A percentile compares a stretch with the other conserved stretches of the same genome.
Conservation (phyloP, 192 early-diverging fungal genomes). For the Backusella circina region DNA sequence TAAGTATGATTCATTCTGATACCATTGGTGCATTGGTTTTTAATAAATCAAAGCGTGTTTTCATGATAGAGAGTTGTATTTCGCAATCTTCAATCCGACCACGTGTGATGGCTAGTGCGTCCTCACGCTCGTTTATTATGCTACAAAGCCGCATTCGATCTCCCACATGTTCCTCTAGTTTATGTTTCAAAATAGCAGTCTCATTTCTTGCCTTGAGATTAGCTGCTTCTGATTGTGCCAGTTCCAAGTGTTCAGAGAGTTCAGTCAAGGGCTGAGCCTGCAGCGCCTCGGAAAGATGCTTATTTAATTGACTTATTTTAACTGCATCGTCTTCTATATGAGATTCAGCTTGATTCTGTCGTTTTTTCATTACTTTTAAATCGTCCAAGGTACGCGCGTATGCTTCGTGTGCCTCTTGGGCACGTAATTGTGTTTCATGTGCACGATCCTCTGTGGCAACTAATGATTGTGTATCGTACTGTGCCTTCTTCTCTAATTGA, state of each 20-base stretch:
- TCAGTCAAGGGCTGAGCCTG: constrained; percentile 34
- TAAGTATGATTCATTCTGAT: not conserved
- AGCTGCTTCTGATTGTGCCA: constrained; percentile 47
- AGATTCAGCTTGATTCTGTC: constrained; percentile 38
- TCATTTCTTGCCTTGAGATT: constrained; percentile 45
- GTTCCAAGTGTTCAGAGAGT: constrained; percentile 31
- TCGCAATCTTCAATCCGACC: constrained; percentile 43
- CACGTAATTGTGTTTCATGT: constrained; percentile 37
- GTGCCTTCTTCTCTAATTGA: constrained; percentile 42
- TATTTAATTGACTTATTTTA: constrained; percentile 12
- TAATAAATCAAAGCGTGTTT: not conserved
- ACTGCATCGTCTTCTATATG: constrained; percentile 34
- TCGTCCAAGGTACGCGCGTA: constrained; percentile 45
- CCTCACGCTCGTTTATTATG: constrained; percentile 40
- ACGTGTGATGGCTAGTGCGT: constrained; percentile 27
- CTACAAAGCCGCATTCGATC: constrained; percentile 34
- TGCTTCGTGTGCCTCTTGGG: constrained; percentile 48
- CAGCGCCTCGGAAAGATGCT: constrained; percentile 15
- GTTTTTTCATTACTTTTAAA: constrained; percentile 37
- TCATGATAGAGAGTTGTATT: constrained; percentile 43
- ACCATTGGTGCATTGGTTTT: not conserved
- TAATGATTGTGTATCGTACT: constrained; percentile 37
- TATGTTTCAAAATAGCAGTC: constrained; percentile 36
- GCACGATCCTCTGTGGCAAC: constrained; percentile 39
- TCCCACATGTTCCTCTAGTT: constrained; percentile 37